phyloP scores from a whole-genome alignment of 495 filamentous ascomycete species.

The Sabuloglossum arenarium region DNA sequence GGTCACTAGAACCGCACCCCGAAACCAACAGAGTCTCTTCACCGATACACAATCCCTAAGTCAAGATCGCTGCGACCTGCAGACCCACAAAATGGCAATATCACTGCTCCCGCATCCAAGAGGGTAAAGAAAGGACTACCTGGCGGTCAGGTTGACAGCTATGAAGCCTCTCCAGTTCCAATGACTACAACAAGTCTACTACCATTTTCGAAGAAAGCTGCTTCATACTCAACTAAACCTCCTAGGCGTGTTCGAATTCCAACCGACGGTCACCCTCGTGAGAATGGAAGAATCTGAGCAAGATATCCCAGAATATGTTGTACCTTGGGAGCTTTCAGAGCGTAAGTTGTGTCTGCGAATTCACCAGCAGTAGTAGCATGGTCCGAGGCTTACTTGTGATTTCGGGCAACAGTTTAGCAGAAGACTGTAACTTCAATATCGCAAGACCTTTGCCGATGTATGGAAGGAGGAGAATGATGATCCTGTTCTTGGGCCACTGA shows the following conservation, averaged over 20 bases:
- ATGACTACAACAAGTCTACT: slow-evolving; percentile 4
- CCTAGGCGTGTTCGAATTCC: background rate
- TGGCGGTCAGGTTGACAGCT: background rate
- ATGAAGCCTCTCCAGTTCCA: slow-evolving; percentile 3
- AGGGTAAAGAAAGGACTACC: background rate
- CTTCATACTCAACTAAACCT: background rate
- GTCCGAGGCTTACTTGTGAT: slow-evolving; percentile 4
- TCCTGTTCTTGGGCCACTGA: slow-evolving; percentile 52
- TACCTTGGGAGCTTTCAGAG: slow-evolving; percentile 97
- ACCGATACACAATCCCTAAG: background rate
- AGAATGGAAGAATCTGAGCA: slow-evolving; percentile 78
- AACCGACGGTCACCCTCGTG: background rate
- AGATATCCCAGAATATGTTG: slow-evolving; percentile 91
- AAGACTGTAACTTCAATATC: slow-evolving; percentile 92
- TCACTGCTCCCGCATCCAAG: background rate
- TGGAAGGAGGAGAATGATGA: slow-evolving; percentile 82
- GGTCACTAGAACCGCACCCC: background rate
- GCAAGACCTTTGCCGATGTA: slow-evolving; percentile 70
- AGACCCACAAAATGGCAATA: background rate
- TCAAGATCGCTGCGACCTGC: background rate
- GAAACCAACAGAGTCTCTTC: background rate
- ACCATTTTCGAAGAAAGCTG: slow-evolving; percentile 1
- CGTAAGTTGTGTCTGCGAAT: slow-evolving; percentile 18
- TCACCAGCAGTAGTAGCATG: slow-evolving; percentile 10
- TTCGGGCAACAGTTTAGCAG: slow-evolving; percentile 34